Conservation (phyloP, 73 alveolate genomes). For the Stentor roeselii region DNA sequence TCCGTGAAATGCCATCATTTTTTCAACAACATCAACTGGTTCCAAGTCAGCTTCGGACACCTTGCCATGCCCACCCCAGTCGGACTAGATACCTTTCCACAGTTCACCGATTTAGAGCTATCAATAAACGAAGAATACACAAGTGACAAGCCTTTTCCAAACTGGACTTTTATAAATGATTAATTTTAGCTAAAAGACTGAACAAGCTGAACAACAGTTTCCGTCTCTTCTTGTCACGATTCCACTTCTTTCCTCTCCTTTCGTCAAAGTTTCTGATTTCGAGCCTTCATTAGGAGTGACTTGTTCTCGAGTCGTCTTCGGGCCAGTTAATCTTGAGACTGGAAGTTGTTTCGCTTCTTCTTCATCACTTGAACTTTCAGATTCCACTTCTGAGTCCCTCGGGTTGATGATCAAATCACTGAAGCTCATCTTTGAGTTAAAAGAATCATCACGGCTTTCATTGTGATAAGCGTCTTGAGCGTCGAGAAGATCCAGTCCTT, state of each 20-base stretch:
- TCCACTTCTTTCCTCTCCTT: not conserved
- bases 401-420: not conserved
- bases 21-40: not conserved
- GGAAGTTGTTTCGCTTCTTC: constrained; percentile 5
- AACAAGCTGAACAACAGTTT: not conserved
- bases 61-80: not conserved
- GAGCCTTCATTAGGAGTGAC: constrained; percentile 3
- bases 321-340: not conserved
- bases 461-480: not conserved
- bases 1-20: not conserved
- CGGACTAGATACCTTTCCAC: not conserved
- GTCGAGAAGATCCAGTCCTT: too few relatives aligned
- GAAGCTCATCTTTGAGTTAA: not conserved
- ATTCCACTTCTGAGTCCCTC: not conserved
- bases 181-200: too few relatives aligned
- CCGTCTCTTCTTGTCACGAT: not conserved
- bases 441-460: not conserved
- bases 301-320: not conserved
- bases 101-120: not conserved
- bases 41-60: not conserved
- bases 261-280: not conserved
- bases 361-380: not conserved
- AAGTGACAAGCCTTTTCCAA: not conserved
- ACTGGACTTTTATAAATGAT: not conserved
- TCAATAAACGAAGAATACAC: not conserved